These are phyloP conservation scores for Yarrowia sp. DNA, from an alignment of 805 yeast genomes.

Conservation along the genomic window DNA sequence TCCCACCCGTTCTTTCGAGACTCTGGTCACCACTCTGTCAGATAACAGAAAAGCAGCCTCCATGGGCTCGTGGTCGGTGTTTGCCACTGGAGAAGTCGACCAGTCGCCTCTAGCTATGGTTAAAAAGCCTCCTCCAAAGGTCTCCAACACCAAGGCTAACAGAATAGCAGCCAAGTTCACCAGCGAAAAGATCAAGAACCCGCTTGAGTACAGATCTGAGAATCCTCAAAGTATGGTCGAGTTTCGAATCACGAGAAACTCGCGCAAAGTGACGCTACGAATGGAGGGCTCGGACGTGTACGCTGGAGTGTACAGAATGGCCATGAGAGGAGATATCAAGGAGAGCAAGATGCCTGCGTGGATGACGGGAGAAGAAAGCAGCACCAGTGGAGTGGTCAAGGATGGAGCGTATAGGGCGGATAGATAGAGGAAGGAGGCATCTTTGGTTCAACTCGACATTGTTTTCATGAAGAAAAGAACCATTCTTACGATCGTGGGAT, in stretches of 20 bases:
- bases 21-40: slow-evolving; percentile 66
- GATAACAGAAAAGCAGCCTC: slow-evolving; percentile 66
- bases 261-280: slow-evolving; percentile 47
- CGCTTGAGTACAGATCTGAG: slow-evolving; percentile 37
- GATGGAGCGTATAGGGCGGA: slow-evolving; percentile 48
- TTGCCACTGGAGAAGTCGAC: slow-evolving; percentile 73
- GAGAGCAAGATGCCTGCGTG: slow-evolving; percentile 71
- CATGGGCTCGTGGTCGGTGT: slow-evolving; percentile 73
- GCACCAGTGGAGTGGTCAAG: slow-evolving; percentile 56
- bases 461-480: too few relatives aligned
- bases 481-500: too few relatives aligned
- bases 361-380: slow-evolving; percentile 79
- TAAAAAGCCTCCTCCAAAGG: slow-evolving; percentile 1
- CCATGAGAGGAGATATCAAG: slow-evolving; percentile 58
- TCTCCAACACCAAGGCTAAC: slow-evolving; percentile 11
- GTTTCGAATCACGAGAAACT: slow-evolving; percentile 30
- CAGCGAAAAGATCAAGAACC: neutral
- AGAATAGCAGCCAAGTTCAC: slow-evolving; percentile 25
- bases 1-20: slow-evolving; percentile 58
- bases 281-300: slow-evolving; percentile 74
- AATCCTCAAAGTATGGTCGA: slow-evolving; percentile 41
- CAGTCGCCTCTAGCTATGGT: slow-evolving; percentile 57
- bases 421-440: neutral
- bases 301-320: slow-evolving; percentile 77
- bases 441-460: too few relatives aligned